phyloP scores from a whole-genome alignment of 768 basidiomycete genomes.

The Naematelia encephala region DNA sequence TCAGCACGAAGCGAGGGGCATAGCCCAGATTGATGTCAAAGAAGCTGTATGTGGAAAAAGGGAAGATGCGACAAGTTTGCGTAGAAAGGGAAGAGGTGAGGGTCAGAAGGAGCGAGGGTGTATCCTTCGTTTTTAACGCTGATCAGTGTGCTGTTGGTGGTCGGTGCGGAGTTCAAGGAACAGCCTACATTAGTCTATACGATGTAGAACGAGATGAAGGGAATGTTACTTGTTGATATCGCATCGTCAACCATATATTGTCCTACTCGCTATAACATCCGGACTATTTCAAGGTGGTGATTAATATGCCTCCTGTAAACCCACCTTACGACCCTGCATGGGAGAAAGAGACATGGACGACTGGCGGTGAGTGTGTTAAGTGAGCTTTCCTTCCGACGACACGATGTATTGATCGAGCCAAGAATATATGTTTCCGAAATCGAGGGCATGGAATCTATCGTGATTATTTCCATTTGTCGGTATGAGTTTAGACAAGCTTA shows the following conservation, averaged over 20 bases:
- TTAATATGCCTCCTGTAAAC: neutral
- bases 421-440: constrained; percentile 1
- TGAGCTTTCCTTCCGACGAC: neutral
- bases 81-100: too few species aligned
- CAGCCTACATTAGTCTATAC: too few species aligned
- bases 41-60: too few species aligned
- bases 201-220: too few species aligned
- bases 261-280: neutral
- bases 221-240: too few species aligned
- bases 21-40: too few species aligned
- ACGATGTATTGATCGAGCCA: neutral
- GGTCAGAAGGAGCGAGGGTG: too few species aligned
- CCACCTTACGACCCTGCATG: neutral
- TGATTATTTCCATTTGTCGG: neutral
- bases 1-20: too few species aligned
- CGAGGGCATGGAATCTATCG: neutral
- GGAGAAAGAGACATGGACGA: neutral
- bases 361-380: neutral
- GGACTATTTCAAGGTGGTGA: neutral
- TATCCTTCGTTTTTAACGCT: too few species aligned
- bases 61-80: too few species aligned
- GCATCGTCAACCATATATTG: neutral
- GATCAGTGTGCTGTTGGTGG: too few species aligned
- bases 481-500: neutral
- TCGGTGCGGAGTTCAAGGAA: too few species aligned